Conservation (phyloP, 2,329 filamentous ascomycete genomes). For the Diaporthe capsici region DNA sequence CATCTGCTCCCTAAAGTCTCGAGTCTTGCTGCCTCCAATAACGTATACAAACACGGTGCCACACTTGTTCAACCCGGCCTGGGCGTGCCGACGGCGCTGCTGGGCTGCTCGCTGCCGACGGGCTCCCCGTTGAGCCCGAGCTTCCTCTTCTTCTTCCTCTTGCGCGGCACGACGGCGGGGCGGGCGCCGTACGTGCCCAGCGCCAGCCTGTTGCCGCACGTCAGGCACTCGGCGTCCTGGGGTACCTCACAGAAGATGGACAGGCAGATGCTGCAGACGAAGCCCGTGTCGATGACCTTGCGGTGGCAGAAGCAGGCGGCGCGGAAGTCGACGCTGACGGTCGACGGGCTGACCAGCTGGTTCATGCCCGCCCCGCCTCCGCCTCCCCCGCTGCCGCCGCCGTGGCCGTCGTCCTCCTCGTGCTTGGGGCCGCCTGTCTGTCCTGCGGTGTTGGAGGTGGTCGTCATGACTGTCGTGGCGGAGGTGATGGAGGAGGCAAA, state of each 20-base stretch:
- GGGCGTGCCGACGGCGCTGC: conserved; percentile 73
- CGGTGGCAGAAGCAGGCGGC: conserved; percentile 99
- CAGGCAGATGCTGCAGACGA: conserved; percentile 95
- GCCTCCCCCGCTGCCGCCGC: conserved; percentile 54
- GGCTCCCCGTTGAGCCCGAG: conserved; percentile 62
- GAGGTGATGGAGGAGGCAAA: conserved; percentile 78
- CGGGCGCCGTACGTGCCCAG: conserved; percentile 82
- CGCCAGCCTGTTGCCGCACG: conserved; percentile 84
- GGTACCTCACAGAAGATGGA: conserved; percentile 88
- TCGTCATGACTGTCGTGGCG: conserved; percentile 54
- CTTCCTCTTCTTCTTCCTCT: conserved; percentile 81
- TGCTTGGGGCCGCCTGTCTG: conserved; percentile 33
- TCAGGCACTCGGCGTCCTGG: conserved; percentile 78
- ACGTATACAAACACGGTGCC: too few species aligned
- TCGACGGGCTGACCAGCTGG: conserved; percentile 82
- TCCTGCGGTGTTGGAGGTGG: conserved; percentile 43
- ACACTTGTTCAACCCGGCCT: conserved; percentile 51
- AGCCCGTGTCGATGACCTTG: conserved; percentile 90
- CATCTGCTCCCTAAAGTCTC: too few species aligned
- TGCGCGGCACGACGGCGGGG: conserved; percentile 80
- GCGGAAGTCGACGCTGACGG: conserved; percentile 92
- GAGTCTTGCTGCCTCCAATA: not conserved
- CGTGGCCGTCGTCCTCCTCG: conserved; percentile 25
- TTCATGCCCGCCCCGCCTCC: conserved; percentile 46
- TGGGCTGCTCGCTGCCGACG: conserved; percentile 64